A percentile compares a stretch with the other conserved stretches of the same genome.
Conservation (phyloP, 768 basidiomycete genomes). For the Podaxis mareebaensis region DNA sequence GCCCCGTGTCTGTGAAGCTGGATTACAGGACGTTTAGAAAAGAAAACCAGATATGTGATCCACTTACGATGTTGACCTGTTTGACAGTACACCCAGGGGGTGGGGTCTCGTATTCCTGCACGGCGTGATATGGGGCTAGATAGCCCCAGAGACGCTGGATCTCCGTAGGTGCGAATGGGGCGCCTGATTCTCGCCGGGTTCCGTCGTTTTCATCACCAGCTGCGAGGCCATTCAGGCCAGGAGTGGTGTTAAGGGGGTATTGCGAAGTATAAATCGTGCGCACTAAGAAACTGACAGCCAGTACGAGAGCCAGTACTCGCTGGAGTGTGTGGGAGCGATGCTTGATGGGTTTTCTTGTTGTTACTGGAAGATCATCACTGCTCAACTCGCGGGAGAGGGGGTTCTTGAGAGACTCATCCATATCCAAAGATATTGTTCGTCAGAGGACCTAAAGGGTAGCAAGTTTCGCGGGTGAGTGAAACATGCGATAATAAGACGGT, state of each 20-base stretch:
- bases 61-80: constrained; percentile 41
- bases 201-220: background rate
- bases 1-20: constrained; percentile 83
- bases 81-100: constrained; percentile 52
- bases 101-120: constrained; percentile 42
- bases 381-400: too few relatives aligned
- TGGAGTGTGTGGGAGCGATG: background rate
- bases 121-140: constrained; percentile 61
- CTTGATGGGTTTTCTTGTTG: background rate
- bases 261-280: background rate
- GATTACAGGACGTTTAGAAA: background rate
- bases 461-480: background rate
- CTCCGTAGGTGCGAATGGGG: background rate
- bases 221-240: background rate
- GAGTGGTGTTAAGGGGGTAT: background rate
- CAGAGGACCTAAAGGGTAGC: background rate
- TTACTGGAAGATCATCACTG: background rate
- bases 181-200: background rate
- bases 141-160: constrained; percentile 48
- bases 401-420: background rate
- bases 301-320: background rate
- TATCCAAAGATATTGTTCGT: background rate
- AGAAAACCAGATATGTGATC: background rate
- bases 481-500: too few relatives aligned
- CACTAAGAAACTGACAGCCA: background rate